Base-by-base conservation (phyloP, 73 alveolate genomes). In the Urostyla sp. region DNA sequence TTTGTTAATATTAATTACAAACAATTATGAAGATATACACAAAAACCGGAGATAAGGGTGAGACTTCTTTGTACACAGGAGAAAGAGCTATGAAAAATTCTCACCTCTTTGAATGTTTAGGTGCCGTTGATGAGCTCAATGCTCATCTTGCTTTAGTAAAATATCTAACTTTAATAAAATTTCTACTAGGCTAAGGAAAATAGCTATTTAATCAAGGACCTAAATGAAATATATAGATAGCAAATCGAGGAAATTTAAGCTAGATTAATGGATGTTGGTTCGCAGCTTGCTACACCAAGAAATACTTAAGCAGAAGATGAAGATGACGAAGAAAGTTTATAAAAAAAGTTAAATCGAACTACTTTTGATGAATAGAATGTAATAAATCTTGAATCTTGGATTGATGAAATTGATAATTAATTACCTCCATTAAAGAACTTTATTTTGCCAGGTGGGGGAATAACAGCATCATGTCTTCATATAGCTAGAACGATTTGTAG, bases 31-130 rank as follows among this genome's bases (percentile, higher is more conserved):
- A 54, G 73, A 84, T 85, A 37, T 89, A 89, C 45, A 89, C 93
- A 15, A 84, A 80, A 45, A 90, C 96, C 10, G 96, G 96, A 2
- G 96, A 90, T 72, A 90, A 90, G 67, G 96, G 96, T n/a, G 55
- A 58, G n/a, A 50, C 94, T 1, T 56, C 92, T 37, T 63, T 90
- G 16, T 90, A 46, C 72, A 86, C 93, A 26, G 96, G 96, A 51
- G 94, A 85, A 24, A 30, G 94, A 37, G 48, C 60, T 36, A 44
- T 23, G 50, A 90, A 90, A 58, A 72, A 66, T 54, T 84, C 78
- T 59, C 50, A 30, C 0, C 59, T 88, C 40, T 90, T 90, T 69
- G 81, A 90, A 8, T 37, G 85, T 45, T 37, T 90, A 16, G 96
- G 96, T 18, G 23, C 84, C 10, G 50, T 87, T 0, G 96, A 90